phyloP scores from a whole-genome alignment of 768 basidiomycete genomes.

The Coprinopsis sp. region DNA sequence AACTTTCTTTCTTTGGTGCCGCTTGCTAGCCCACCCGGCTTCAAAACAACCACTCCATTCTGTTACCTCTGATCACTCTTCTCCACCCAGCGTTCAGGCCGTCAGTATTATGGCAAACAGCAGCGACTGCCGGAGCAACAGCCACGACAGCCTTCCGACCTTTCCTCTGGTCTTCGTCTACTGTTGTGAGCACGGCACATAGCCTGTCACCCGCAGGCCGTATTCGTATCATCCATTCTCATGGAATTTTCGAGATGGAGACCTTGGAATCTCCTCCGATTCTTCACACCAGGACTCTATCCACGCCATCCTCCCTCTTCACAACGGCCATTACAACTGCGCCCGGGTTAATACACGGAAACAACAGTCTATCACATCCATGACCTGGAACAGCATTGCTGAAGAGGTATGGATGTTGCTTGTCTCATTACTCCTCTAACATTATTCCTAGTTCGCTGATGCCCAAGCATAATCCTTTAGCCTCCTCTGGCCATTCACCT shows the following conservation, averaged over 20 bases:
- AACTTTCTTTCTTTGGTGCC: too few relatives aligned
- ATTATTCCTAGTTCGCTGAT: constrained; percentile 60
- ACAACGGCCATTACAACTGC: constrained; percentile 81
- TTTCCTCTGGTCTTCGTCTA: too few relatives aligned
- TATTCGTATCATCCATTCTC: constrained; percentile 80
- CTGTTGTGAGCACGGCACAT: constrained; percentile 37
- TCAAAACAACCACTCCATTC: too few relatives aligned
- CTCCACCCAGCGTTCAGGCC: too few relatives aligned
- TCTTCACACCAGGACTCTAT: constrained; percentile 74
- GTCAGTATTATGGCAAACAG: too few relatives aligned
- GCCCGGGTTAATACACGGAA: constrained; percentile 78
- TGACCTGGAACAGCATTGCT: constrained; percentile 64
- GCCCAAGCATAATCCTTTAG: constrained; percentile 83
- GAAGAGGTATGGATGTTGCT: constrained; percentile 54
- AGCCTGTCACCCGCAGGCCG: constrained; percentile 67
- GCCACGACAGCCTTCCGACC: too few relatives aligned
- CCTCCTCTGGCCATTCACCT: constrained; percentile 84
- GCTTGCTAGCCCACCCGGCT: too few relatives aligned
- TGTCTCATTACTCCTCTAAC: neutral
- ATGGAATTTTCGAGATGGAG: constrained; percentile 65
- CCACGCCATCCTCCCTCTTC: constrained; percentile 76
- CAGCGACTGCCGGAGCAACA: too few relatives aligned
- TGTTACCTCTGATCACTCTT: too few relatives aligned
- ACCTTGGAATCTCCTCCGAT: constrained; percentile 75
- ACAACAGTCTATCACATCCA: constrained; percentile 53